These are phyloP conservation scores for Didymosphaeria variabile DNA, from an alignment of 2,329 filamentous ascomycete genomes.

Conservation along the genomic window DNA sequence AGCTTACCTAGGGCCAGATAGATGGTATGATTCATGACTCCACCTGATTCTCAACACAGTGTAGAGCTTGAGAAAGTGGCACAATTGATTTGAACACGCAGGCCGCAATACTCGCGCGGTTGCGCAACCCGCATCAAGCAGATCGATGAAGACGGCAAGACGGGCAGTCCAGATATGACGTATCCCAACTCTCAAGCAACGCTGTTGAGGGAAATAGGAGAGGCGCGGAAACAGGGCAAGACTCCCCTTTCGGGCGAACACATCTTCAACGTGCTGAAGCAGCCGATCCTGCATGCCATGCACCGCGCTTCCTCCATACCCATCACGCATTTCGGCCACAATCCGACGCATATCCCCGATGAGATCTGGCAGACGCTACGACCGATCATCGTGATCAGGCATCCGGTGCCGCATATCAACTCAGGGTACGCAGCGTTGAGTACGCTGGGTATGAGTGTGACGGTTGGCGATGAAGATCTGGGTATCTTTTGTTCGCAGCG, in stretches of 20 bases:
- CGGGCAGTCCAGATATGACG: not conserved
- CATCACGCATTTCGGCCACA: not conserved
- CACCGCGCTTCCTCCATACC: not conserved
- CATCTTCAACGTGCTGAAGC: slow-evolving; percentile 5
- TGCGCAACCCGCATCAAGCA: not conserved
- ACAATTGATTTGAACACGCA: not conserved
- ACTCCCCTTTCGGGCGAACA: not conserved
- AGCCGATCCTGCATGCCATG: not conserved
- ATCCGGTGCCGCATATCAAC: slow-evolving; percentile 5
- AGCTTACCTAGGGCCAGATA: not conserved
- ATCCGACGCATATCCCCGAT: not conserved
- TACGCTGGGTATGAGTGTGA: not conserved
- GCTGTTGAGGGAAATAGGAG: not conserved
- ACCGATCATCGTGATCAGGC: not conserved
- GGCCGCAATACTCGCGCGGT: no score
- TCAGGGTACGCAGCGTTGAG: not conserved
- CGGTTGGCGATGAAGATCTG: not conserved
- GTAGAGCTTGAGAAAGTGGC: no score
- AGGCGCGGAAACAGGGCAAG: not conserved
- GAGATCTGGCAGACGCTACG: not conserved
- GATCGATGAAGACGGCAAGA: not conserved
- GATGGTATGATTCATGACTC: not conserved
- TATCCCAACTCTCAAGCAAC: not conserved
- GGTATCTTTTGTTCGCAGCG: slow-evolving; percentile 1
- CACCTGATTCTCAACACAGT: not conserved